phyloP scores from a whole-genome alignment of 164 flowering plant genomes.

The Piper longum region DNA sequence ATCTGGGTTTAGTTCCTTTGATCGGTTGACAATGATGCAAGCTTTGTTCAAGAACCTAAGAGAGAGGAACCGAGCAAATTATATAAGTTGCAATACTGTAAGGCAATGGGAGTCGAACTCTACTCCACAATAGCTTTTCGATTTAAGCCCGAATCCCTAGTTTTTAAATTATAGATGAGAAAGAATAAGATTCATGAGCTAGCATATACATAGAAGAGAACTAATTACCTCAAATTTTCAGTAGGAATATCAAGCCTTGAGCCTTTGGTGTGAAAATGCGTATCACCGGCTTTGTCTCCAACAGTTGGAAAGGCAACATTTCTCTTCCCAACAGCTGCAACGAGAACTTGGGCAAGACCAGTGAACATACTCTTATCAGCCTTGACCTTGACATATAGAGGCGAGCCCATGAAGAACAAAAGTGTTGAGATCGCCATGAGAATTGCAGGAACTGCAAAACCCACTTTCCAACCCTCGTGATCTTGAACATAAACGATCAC shows the following conservation, averaged over 20 bases:
- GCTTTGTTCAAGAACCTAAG: conserved; percentile 34
- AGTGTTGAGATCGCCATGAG: conserved; percentile 19
- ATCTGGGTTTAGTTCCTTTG: conserved; percentile 20
- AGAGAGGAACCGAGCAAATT: background rate
- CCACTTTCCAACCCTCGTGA: conserved; percentile 31
- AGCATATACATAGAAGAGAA: background rate
- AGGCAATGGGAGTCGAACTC: too few relatives aligned
- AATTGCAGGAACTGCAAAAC: conserved; percentile 22
- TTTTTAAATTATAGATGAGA: too few relatives aligned
- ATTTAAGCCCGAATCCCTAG: too few relatives aligned
- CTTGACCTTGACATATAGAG: conserved; percentile 24
- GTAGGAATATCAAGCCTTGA: conserved; percentile 23
- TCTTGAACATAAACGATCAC: conserved; percentile 38
- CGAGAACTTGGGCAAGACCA: conserved; percentile 25
- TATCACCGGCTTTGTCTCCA: conserved; percentile 6
- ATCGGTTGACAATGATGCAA: conserved; percentile 18
- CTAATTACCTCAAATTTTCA: conserved; percentile 27
- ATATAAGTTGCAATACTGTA: too few relatives aligned
- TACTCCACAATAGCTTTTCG: too few relatives aligned
- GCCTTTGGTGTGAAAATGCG: conserved; percentile 18
- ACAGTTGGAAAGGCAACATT: conserved; percentile 17
- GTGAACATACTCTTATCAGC: conserved; percentile 28
- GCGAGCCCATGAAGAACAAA: conserved; percentile 31
- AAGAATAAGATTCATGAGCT: too few relatives aligned
- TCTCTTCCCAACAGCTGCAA: conserved; percentile 25